Conservation (phyloP, 2,329 filamentous ascomycete species). For the Orbilia quercus region DNA sequence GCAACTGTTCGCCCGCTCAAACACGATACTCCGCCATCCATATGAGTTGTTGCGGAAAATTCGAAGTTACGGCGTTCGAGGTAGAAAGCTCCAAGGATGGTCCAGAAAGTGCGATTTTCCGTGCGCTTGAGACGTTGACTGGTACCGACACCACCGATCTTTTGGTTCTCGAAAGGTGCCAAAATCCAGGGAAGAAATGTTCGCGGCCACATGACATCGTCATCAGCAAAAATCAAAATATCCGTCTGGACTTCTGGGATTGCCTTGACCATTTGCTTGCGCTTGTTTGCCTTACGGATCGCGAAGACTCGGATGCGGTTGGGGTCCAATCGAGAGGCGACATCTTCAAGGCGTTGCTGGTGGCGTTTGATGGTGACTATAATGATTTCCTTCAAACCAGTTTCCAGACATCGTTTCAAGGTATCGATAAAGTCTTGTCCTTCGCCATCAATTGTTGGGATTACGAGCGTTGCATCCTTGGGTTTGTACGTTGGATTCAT, state of each 20-base stretch:
- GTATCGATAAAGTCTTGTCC: conserved; percentile 86
- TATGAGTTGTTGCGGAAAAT: conserved; percentile 92
- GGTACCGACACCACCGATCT: conserved; percentile 89
- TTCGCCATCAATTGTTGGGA: conserved; percentile 88
- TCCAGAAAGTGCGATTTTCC: conserved; percentile 75
- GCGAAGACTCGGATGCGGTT: conserved; percentile 76
- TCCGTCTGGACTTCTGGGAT: conserved; percentile 84
- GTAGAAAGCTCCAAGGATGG: conserved; percentile 91
- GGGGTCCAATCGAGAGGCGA: conserved; percentile 73
- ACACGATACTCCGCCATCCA: conserved; percentile 95
- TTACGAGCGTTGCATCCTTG: conserved; percentile 90
- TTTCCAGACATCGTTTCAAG: conserved; percentile 78
- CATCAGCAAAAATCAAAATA: conserved; percentile 92
- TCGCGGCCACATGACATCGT: conserved; percentile 91
- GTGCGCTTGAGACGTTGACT: conserved; percentile 85
- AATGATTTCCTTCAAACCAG: conserved; percentile 77
- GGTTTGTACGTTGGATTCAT: conserved; percentile 76
- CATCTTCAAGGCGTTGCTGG: conserved; percentile 73
- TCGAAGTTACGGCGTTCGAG: conserved; percentile 96
- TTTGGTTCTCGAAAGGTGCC: conserved; percentile 85
- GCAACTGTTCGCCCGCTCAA: conserved; percentile 94
- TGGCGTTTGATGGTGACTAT: conserved; percentile 89
- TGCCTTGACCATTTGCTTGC: conserved; percentile 89
- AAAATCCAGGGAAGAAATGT: conserved; percentile 91
- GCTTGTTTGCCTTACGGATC: conserved; percentile 90